Evolutionary conservation across 768 basidiomycete species (phyloP).

Genomic region (Tricholoma terreum): DNA sequence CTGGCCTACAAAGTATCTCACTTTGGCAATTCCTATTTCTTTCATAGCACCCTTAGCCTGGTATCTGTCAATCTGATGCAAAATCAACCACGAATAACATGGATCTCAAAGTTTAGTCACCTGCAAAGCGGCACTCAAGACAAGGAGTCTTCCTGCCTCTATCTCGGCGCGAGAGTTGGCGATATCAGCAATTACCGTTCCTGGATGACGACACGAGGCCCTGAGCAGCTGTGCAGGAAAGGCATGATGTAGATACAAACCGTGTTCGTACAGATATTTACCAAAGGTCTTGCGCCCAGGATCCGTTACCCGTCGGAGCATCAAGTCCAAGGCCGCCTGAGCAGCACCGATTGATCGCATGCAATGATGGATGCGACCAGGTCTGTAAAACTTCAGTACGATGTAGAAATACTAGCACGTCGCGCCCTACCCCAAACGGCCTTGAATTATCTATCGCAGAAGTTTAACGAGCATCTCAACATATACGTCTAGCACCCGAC

Average conservation of each 20-base stretch:
- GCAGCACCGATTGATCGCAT: constrained; percentile 96
- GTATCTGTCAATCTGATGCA: constrained; percentile 75
- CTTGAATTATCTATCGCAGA: constrained; percentile 75
- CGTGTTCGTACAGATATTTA: constrained; percentile 88
- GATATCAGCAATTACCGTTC: constrained; percentile 86
- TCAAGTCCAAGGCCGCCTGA: constrained; percentile 76
- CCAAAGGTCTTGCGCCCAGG: constrained; percentile 90
- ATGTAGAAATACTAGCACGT: neutral
- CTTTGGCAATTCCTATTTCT: constrained; percentile 98
- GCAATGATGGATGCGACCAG: constrained; percentile 96
- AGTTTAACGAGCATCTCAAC: neutral
- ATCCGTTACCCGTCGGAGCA: constrained; percentile 93
- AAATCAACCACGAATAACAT: neutral
- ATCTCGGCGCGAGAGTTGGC: constrained; percentile 93
- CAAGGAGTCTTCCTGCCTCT: constrained; percentile 82
- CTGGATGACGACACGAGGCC: constrained; percentile 33
- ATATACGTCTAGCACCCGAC: neutral
- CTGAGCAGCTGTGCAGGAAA: neutral
- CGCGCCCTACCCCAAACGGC: constrained; percentile 75
- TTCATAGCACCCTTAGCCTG: constrained; percentile 94
- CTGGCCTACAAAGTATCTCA: constrained; percentile 24
- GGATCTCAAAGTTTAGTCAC: constrained; percentile 28
- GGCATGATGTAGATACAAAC: constrained; percentile 35
- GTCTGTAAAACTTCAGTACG: constrained; percentile 40
- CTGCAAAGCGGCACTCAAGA: constrained; percentile 88